phyloP scores from a whole-genome alignment of 331 rosid genomes.

The Malus hybrid region DNA sequence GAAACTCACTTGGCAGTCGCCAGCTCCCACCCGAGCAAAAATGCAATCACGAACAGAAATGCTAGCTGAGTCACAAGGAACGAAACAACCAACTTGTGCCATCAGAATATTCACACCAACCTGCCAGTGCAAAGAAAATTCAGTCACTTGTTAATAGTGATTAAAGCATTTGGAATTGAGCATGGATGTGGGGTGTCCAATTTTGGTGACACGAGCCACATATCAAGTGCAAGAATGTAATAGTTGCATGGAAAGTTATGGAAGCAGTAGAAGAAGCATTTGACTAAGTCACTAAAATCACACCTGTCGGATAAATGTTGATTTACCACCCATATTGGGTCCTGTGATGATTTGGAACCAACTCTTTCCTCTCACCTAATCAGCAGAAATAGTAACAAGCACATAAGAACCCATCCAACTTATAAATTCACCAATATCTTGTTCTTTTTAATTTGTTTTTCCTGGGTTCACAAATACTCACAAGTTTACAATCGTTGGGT shows the following conservation, averaged over 20 bases:
- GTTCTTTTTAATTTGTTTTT: neutral
- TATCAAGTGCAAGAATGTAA: conserved; percentile 2
- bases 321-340: conserved; percentile 99
- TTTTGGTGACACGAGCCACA: neutral
- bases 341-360: conserved; percentile 98
- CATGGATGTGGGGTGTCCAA: conserved; percentile 3
- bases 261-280: conserved; percentile 8
- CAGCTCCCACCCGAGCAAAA: conserved; percentile 96
- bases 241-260: conserved; percentile 1
- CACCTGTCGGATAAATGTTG: conserved; percentile 95
- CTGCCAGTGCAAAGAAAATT: conserved; percentile 32
- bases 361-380: conserved; percentile 81
- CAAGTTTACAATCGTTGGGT: conserved; percentile 92
- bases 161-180: neutral
- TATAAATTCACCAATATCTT: neutral
- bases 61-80: conserved; percentile 88
- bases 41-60: conserved; percentile 93
- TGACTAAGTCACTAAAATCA: conserved; percentile 15
- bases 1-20: conserved; percentile 92
- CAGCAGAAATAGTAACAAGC: neutral
- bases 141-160: neutral
- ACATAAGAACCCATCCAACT: conserved; percentile 8
- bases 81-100: conserved; percentile 94
- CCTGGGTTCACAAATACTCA: conserved; percentile 39
- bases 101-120: conserved; percentile 91